Evolutionary conservation across 495 filamentous ascomycete species (phyloP), one percentile per base, ranked within the genome.

Genomic region (Hypoxylon rickii): DNA sequence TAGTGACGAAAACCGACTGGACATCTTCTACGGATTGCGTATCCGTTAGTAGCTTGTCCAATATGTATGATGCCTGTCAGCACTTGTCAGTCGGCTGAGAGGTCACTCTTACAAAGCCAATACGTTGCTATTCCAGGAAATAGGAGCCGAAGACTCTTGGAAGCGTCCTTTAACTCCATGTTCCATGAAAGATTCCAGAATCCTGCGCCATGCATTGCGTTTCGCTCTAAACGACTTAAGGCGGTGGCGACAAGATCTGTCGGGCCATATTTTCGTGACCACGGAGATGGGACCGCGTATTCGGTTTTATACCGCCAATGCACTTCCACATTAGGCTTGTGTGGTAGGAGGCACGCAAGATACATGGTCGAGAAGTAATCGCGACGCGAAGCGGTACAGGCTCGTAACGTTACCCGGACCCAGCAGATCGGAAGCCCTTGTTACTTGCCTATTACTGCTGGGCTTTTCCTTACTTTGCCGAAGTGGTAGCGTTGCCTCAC

Each of bases 331-430:
- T n/a, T n/a, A n/a, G n/a, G n/a, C n/a, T n/a, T n/a, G n/a, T n/a
- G n/a, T n/a, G n/a, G n/a, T n/a, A n/a, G n/a, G n/a, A n/a, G n/a
- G n/a, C n/a, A n/a, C n/a, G n/a, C n/a, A n/a, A n/a, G n/a, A n/a
- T n/a, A n/a, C n/a, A n/a, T n/a, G n/a, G n/a, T n/a, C n/a, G n/a
- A 19, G 24, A 29, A 18, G 20, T 16, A 1, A 38, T 13, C 5
- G 40, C 39, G 11, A 26, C 36, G 33, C 13, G 37, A 33, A 24
- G 21, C 11, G 4, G n/a, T 34, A n/a, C 12, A 46, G 41, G 18
- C 37, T 26, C 40, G 58, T 56, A 56, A 61, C 58, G 58, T 61
- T 61, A 61, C 58, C 58, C 58, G 33, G 51, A 51, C 47, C 46
- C 51, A 47, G 29, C 43, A 47, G 46, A 42, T 32, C 41, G 58